Evolutionary conservation across 2,329 filamentous ascomycete genomes (phyloP), one percentile per base, ranked within the genome.

Genomic region (Chalaropsis ovoidea): DNA sequence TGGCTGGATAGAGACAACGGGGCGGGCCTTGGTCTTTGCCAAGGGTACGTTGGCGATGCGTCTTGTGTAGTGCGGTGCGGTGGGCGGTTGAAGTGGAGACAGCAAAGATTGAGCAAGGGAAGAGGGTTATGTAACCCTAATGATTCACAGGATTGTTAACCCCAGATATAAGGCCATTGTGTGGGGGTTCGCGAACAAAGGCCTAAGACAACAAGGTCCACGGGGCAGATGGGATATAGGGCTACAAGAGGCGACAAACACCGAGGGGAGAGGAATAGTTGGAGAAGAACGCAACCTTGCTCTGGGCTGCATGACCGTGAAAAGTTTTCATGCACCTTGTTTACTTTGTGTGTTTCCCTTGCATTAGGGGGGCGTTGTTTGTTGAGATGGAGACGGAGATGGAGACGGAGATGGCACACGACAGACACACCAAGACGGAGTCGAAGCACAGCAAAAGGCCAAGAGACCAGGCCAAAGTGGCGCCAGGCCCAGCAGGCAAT

Each of bases 331-430:
- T 65, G 49, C 27, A 35, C 22, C 13, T 31, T 24, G 13, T 60
- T 22, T 2, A 4, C 43, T 63, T 35, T 31, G 22, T 31, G 22
- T 31, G 31, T 56, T 56, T 56, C 52, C 52, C 24, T 56, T 56
- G 52, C 52, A 56, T 56, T 56, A 56, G 52, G 52, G 52, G 24
- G 17, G 52, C 27, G 24, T 56, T 56, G 17, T 56, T 56, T 56
- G 52, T 56, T 56, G 22, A 56, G 52, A 56, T 56, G 52, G 52
- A 56, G 52, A 35, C 31, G 52, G 15, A 56, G 52, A 35, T 56
- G 52, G 22, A 56, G 52, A 56, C 31, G 52, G 52, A 56, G 52
- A 35, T 56, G 52, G 15, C 24, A 19, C 22, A 47, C 45, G 45
- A 47, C 22, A 47, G n/a, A n/a, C n/a, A n/a, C n/a, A n/a, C n/a